A percentile compares a stretch with the other conserved stretches of the same genome.
Evolutionary conservation across 176 grass and related monocot genomes (phyloP).

Genomic region (Musa itinerans): DNA sequence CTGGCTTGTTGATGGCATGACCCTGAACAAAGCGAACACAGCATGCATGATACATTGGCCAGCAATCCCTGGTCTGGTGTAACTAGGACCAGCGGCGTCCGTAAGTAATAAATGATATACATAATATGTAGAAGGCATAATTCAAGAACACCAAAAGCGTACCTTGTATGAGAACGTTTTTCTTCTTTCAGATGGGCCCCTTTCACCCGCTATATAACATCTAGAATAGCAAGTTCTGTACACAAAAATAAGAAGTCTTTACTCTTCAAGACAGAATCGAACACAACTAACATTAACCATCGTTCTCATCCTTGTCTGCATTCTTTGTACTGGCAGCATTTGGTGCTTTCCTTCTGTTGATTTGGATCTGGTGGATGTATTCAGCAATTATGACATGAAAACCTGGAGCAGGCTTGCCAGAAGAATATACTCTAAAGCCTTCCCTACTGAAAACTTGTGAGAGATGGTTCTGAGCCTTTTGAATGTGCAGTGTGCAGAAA

Average conservation of each 20-base stretch:
- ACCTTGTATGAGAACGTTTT: background rate
- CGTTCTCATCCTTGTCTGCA: background rate
- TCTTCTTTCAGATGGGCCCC: background rate
- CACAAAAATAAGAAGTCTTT: background rate
- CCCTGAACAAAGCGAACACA: background rate
- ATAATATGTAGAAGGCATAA: background rate
- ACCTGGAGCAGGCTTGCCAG: background rate
- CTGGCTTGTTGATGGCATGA: background rate
- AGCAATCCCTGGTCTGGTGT: no score
- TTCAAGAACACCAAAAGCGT: background rate
- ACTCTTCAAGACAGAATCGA: background rate
- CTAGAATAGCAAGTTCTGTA: background rate
- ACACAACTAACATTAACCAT: background rate
- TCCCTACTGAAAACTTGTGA: background rate
- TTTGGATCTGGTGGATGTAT: conserved; percentile 11
- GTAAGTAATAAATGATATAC: background rate
- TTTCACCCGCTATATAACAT: background rate
- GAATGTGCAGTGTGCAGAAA: background rate
- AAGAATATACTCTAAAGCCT: background rate
- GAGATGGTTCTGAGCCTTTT: background rate
- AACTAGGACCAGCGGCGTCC: background rate
- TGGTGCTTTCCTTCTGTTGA: conserved; percentile 2
- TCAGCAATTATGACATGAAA: conserved; percentile 5
- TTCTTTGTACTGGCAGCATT: background rate
- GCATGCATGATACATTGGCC: background rate